Evolutionary conservation across 176 grass and related monocot genomes (phyloP), one percentile per base, ranked within the genome.

Genomic region (Saccharum spontaneum): DNA sequence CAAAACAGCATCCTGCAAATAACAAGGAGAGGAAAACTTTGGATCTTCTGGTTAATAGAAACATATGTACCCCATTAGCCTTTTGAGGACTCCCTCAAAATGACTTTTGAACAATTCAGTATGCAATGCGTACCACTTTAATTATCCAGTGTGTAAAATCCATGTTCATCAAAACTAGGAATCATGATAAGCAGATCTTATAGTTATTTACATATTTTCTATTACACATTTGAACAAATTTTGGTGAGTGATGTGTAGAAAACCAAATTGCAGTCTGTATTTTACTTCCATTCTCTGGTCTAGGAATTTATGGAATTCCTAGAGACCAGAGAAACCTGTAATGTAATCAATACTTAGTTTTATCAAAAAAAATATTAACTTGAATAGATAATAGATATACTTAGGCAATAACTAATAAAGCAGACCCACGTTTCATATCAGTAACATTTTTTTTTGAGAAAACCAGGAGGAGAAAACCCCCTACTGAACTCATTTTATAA

Each of bases 1-100:
- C 76, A 90, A 23, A 69, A 80, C 69, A 49, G 61, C 57, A 75
- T 90, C 89, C 89, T 90, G 80, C 38, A 84, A 86, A 83, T 68
- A 87, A 83, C 77, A 12, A 67, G 18, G 12, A 84, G 2, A 9
- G 40, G 15, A 45, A 69, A 1, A 14, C 5, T 79, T 75, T 50
- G 40, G 26, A 44, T 57, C 61, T 79, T 86, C 61, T 26, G 16
- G 61, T 90, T 73, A 43, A 85, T 15, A 85, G 3, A 73, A 67
- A 33, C 22, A 74, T 52, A 54, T 78, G 36, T 72, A 3, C 55
- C 43, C 18, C 37, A 78, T 38, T 78, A 77, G 73, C 31, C 78
- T 82, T 61, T 76, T 22, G 66, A 74, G 46, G 31, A 54, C 54
- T 79, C 36, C 55, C 33, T 78, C 28, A 67, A 71, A 85, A 73